Percentiles rank a stretch among this genome's conserved stretches.
Evolutionary conservation across 1,284 basidiomycete species (phyloP).

Genomic region (Ganoderma leucocontextum): DNA sequence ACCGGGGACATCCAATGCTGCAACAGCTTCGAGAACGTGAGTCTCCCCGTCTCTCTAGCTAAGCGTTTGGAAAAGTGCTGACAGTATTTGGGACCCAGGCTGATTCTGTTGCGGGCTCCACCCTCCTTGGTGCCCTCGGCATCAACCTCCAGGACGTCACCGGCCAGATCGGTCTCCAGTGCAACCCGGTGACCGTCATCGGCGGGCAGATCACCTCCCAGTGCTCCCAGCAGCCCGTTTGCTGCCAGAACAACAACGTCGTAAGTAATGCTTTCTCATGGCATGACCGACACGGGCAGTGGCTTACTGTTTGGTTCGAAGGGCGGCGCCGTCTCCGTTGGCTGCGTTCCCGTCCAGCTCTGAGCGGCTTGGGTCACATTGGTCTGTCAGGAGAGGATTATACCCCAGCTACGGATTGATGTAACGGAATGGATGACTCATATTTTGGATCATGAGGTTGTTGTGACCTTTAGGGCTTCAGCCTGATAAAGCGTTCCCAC

Average conservation of each 20-base stretch:
- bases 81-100: constrained; percentile 7
- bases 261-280: constrained; percentile 14
- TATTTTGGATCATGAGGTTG: constrained; percentile 8
- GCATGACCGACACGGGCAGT: too few species aligned
- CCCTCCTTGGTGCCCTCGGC: constrained; percentile 28
- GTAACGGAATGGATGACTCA: constrained; percentile 8
- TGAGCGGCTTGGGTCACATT: constrained; percentile 5
- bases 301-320: constrained; percentile 7
- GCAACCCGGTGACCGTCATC: constrained; percentile 32
- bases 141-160: constrained; percentile 23
- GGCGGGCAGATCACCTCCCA: constrained; percentile 22
- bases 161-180: constrained; percentile 25
- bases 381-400: background rate
- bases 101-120: constrained; percentile 18
- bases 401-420: constrained; percentile 9
- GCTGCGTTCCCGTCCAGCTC: constrained; percentile 33
- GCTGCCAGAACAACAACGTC: constrained; percentile 37
- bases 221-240: constrained; percentile 29
- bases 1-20: constrained; percentile 32
- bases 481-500: too few species aligned
- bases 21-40: constrained; percentile 27
- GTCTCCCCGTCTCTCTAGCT: background rate
- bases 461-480: background rate
- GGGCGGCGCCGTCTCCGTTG: constrained; percentile 34
- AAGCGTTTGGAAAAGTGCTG: background rate